Base-by-base conservation (phyloP, 2,329 filamentous ascomycete species). In the Lachnellula subtilissima region DNA sequence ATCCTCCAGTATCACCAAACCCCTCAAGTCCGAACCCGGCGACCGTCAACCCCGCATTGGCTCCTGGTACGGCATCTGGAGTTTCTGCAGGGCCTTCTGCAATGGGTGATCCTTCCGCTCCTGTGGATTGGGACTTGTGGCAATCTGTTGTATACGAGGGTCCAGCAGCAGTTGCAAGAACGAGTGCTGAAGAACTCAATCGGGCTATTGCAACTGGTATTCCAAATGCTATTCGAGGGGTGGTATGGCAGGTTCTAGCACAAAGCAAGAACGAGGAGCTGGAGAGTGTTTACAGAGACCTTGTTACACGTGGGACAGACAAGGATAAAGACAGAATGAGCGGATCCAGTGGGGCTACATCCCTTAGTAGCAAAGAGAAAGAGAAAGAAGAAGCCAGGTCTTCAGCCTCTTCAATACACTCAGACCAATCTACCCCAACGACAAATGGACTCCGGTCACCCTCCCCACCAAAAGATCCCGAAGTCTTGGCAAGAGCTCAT, bases 81-180 rank as follows among this genome's bases (percentile, higher is more conserved):
- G 84, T 92, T 43, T 86, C 86, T 23, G 85, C 86, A 22, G 89
- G 89, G 1, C 88, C 88, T 8, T 86, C 89, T 3, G 84, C 85
- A 22, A 79, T 86, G 60, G 74, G 76, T 14, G 89, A 92, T 66
- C 75, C 78, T 35, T 74, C 76, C 25, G 77, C 79, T 15, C 86
- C 89, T 23, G 94, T 99, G n/a, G 91, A 99, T 69, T 99, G 94
- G 94, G 94, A 99, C 72, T 76, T 99, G 40, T 99, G 94, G 94
- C 93, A 99, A 70, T 85, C 88, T 23, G 88, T 99, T 4, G 94
- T 99, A 36, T 95, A 97, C 64, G 90, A 97, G 74, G 94, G 94
- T 0, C 91, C 92, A 15, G 85, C 90, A 28, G 93, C 91, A 9
- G 88, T 97, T 50, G 88, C 90, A 11, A 85, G 90, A 57, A 91